These are phyloP conservation scores for Deuterostichococcus epilithicus DNA, from an alignment of 139 green algal species.

Conservation along the genomic window DNA sequence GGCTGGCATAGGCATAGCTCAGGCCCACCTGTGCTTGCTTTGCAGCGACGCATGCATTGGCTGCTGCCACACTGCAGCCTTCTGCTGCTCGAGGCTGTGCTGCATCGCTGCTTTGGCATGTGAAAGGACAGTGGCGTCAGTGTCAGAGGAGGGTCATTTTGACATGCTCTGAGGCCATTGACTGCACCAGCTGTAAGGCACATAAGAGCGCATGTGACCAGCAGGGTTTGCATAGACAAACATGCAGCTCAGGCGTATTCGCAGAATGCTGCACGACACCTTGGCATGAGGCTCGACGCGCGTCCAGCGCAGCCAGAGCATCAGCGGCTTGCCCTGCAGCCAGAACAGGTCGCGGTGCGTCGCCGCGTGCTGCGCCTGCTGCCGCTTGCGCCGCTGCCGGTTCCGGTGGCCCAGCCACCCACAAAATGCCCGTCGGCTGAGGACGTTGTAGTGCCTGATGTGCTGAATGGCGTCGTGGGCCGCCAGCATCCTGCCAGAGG, in stretches of 20 bases:
- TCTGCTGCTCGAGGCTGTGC: not conserved
- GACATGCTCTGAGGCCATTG: too few relatives aligned
- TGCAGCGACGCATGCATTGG: not conserved
- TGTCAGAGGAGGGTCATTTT: too few relatives aligned
- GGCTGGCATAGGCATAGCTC: too few relatives aligned
- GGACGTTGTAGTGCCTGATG: not conserved
- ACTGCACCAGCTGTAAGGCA: not conserved
- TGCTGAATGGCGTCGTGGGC: constrained; percentile 25
- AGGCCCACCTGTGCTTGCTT: not conserved
- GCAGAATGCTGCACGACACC: too few relatives aligned
- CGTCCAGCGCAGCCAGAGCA: not conserved
- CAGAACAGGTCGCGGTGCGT: not conserved
- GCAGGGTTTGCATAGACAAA: too few relatives aligned
- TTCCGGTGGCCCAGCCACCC: constrained; percentile 20
- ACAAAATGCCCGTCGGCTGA: constrained; percentile 26
- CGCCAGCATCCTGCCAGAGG: constrained; percentile 13
- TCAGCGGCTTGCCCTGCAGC: not conserved
- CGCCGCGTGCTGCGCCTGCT: not conserved
- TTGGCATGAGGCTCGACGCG: not conserved
- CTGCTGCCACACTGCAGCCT: not conserved
- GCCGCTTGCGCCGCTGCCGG: not conserved
- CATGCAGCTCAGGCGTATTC: too few relatives aligned
- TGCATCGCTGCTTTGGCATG: not conserved
- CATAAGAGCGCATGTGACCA: too few relatives aligned
- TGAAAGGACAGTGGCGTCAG: too few relatives aligned